These are phyloP conservation scores for Candida yuanshanica DNA, from an alignment of 805 yeast genomes.

Conservation along the genomic window DNA sequence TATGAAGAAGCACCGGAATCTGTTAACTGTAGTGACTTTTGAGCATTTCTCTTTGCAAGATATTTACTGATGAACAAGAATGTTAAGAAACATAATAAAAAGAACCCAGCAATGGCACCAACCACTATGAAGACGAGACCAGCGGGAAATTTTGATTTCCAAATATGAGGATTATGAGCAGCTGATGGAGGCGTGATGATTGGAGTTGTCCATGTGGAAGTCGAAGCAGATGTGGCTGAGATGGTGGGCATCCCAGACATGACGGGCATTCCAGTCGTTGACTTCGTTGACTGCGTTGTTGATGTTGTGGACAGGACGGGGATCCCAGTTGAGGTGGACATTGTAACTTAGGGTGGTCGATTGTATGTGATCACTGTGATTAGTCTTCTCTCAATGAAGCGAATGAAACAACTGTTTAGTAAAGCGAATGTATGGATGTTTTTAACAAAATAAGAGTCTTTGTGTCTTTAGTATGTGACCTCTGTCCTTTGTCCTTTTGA, in stretches of 20 bases:
- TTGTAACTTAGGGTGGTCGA: background rate
- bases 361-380: too few species aligned
- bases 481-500: background rate
- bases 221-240: slow-evolving; percentile 6
- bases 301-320: slow-evolving; percentile 6
- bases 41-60: slow-evolving; percentile 47
- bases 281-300: slow-evolving; percentile 3
- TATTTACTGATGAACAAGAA: slow-evolving; percentile 48
- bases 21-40: slow-evolving; percentile 31
- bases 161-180: slow-evolving; percentile 58
- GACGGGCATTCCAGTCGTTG: slow-evolving; percentile 8
- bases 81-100: slow-evolving; percentile 43
- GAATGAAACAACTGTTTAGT: too few species aligned
- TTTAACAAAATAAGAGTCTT: background rate
- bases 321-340: slow-evolving; percentile 5
- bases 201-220: slow-evolving; percentile 24
- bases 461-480: too few species aligned
- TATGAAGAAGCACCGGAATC: slow-evolving; percentile 15
- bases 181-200: slow-evolving; percentile 48
- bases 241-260: slow-evolving; percentile 3
- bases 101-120: slow-evolving; percentile 61
- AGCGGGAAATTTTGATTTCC: slow-evolving; percentile 45
- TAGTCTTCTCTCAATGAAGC: too few species aligned
- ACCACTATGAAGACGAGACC: slow-evolving; percentile 85
- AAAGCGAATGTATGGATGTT: too few species aligned